phyloP scores from a whole-genome alignment of 2,329 filamentous ascomycete species.

The Phoma sp. region DNA sequence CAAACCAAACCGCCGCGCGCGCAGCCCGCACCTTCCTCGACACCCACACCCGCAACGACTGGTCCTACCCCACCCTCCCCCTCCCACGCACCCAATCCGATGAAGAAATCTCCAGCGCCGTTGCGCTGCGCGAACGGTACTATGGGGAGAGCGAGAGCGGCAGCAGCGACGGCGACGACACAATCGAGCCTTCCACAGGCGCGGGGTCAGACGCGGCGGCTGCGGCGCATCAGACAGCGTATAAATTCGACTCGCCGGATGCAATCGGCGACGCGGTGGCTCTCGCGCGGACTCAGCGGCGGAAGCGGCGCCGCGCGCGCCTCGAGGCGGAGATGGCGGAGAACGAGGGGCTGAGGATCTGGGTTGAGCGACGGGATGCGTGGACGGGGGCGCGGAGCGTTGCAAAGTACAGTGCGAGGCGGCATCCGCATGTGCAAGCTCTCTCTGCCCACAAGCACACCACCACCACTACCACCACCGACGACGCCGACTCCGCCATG shows the following conservation, averaged over 20 bases:
- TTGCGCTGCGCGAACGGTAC: slow-evolving; percentile 52
- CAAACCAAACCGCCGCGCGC: slow-evolving; percentile 51
- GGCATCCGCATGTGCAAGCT: not conserved
- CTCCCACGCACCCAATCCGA: slow-evolving; percentile 42
- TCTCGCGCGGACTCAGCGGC: slow-evolving; percentile 32
- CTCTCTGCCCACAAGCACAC: not conserved
- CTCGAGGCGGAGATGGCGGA: slow-evolving; percentile 60
- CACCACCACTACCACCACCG: slow-evolving; percentile 4
- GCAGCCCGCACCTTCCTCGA: slow-evolving; percentile 51
- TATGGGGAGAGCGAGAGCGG: slow-evolving; percentile 46
- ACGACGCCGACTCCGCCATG: slow-evolving; percentile 1
- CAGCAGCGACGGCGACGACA: slow-evolving; percentile 28
- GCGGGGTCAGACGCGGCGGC: not conserved
- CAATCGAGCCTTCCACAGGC: not conserved
- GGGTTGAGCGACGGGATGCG: slow-evolving; percentile 74
- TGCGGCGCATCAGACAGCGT: slow-evolving; percentile 40
- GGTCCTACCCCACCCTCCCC: slow-evolving; percentile 49
- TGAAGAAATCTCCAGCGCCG: slow-evolving; percentile 40
- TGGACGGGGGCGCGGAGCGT: slow-evolving; percentile 77
- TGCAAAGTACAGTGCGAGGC: slow-evolving; percentile 42
- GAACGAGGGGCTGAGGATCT: slow-evolving; percentile 85
- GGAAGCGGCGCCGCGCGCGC: slow-evolving; percentile 44
- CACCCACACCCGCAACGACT: slow-evolving; percentile 53
- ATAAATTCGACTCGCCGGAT: slow-evolving; percentile 55
- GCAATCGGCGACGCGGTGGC: slow-evolving; percentile 48